Percentiles rank a stretch among this genome's conserved stretches.
Conservation (phyloP, 495 filamentous ascomycete species). For the Neurospora sp. region DNA sequence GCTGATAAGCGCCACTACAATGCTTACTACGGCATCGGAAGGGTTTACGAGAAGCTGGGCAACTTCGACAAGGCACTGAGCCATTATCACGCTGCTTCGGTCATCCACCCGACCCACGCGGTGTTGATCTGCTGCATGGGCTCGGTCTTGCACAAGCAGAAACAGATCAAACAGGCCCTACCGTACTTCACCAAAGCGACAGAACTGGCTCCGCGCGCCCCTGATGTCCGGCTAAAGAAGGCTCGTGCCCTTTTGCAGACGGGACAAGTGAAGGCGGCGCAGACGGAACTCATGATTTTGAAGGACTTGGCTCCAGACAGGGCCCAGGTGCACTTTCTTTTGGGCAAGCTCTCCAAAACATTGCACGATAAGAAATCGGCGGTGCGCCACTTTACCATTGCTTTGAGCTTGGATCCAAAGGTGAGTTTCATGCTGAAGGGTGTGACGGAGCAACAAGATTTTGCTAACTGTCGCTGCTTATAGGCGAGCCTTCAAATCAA, state of each 20-base stretch:
- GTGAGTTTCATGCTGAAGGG: constrained; percentile 33
- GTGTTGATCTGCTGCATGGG: constrained; percentile 88
- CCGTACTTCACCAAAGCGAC: constrained; percentile 70
- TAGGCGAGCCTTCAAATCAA: constrained; percentile 88
- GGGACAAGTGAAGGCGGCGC: constrained; percentile 57
- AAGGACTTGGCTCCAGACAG: constrained; percentile 89
- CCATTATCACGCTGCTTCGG: constrained; percentile 77
- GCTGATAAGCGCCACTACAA: constrained; percentile 90
- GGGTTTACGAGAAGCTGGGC: constrained; percentile 88
- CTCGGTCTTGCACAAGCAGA: constrained; percentile 75
- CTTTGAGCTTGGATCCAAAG: constrained; percentile 93
- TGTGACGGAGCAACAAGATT: background rate
- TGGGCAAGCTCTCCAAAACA: constrained; percentile 78
- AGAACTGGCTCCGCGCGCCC: constrained; percentile 66
- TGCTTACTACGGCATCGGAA: constrained; percentile 91
- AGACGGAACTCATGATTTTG: constrained; percentile 68
- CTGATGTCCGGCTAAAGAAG: constrained; percentile 80
- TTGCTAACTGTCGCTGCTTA: constrained; percentile 14
- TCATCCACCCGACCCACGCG: constrained; percentile 85
- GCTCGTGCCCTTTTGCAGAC: constrained; percentile 76
- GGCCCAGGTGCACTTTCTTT: constrained; percentile 86
- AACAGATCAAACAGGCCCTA: constrained; percentile 66
- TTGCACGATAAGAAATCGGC: constrained; percentile 68
- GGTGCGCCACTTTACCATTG: constrained; percentile 86
- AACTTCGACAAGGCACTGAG: constrained; percentile 82